Evolutionary conservation across 306 rosid species (phyloP), one percentile per base, ranked within the genome.

Genomic region (Potentilla sterilis): DNA sequence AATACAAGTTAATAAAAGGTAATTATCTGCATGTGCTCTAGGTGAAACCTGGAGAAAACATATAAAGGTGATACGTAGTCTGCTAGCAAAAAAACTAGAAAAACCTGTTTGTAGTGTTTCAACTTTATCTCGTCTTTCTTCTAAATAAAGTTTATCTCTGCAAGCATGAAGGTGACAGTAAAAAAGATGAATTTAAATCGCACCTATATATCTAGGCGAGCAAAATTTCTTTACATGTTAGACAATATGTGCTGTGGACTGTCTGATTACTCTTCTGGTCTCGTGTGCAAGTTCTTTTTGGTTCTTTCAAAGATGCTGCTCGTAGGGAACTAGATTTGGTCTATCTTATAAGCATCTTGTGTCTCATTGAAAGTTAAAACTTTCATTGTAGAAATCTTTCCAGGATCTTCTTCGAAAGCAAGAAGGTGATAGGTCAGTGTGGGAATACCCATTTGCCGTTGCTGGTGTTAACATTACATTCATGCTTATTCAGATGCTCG

Each of bases 391-490:
- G 99, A 92, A 89, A 84, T 95, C 99, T 74, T 95, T 95, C 85
- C 97, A 89, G 86, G 93, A 88, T 84, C 99, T 95, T 57, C 89
- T 95, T 72, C 86, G 97, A 83, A 95, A 95, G 89, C 97, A 86
- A 85, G 99, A 88, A 88, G 99, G 99, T 72, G 93, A 95, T 69
- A 89, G 99, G 37, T 95, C 99, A 35, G 89, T 90, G 73, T 95
- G 99, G 99, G 99, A 95, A 81, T 95, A 95, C 85, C 99, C 99
- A 69, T 95, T 95, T 89, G 97, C 99, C 38, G 99, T 95, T 78
- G 99, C 99, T 72, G 99, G 99, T 74, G 99, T 95, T 73, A 95
- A 95, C 89, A 92, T 95, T 72, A 92, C 98, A 73, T 95, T 95
- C 86, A 95, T 95, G 99, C 98, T 95, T 70, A 90, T 92, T 75